These are phyloP conservation scores for Monilinia vaccinii-corymbosi DNA, from an alignment of 2,329 filamentous ascomycete species.

Conservation along the genomic window DNA sequence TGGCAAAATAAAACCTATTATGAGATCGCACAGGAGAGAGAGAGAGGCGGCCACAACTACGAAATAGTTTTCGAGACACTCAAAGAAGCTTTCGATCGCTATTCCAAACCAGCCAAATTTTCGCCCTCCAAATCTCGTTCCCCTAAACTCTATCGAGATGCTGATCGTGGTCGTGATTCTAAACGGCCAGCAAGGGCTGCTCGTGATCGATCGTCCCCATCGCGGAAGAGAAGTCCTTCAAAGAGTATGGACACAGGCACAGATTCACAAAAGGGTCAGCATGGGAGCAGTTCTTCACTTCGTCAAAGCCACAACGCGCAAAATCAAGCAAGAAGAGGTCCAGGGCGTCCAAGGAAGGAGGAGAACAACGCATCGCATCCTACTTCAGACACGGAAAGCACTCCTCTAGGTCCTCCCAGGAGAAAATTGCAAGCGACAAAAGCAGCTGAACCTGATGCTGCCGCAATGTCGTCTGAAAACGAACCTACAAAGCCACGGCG, in stretches of 20 bases:
- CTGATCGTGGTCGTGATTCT: conserved; percentile 22
- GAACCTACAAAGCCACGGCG: conserved; percentile 47
- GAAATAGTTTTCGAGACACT: conserved; percentile 77
- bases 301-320: conserved; percentile 18
- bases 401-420: conserved; percentile 34
- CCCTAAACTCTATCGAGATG: conserved; percentile 35
- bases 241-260: conserved; percentile 19
- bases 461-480: conserved; percentile 38
- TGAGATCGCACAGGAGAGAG: conserved; percentile 62
- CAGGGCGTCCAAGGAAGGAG: conserved; percentile 47
- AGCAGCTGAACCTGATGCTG: conserved; percentile 46
- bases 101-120: conserved; percentile 42
- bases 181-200: conserved; percentile 17
- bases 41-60: conserved; percentile 79
- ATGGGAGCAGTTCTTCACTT: conserved; percentile 15
- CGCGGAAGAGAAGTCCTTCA: conserved; percentile 22
- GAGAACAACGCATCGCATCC: conserved; percentile 14
- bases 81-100: conserved; percentile 64
- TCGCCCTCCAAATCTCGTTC: conserved; percentile 41
- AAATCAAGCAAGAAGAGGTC: conserved; percentile 33
- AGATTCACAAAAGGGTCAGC: conserved; percentile 16
- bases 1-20: conserved; percentile 74
- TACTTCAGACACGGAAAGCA: conserved; percentile 24
- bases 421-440: conserved; percentile 39
- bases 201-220: conserved; percentile 19